Evolutionary conservation across 768 basidiomycete species (phyloP).

Genomic region (Serendipita sp.): DNA sequence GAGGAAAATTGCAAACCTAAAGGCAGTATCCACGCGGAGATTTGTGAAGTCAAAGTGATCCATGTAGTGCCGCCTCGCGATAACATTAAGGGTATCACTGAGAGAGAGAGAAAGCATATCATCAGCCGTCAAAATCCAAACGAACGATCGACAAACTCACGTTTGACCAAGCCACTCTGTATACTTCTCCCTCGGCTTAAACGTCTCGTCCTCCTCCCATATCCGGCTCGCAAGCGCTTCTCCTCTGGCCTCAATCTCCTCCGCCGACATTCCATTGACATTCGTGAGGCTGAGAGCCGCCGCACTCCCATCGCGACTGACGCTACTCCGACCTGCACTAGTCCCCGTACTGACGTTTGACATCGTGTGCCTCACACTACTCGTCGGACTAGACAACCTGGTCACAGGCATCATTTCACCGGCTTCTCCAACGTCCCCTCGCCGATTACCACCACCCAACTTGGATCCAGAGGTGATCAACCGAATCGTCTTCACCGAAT

Average conservation of each 20-base stretch:
- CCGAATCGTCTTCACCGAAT: neutral
- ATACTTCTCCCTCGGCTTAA: conserved; percentile 77
- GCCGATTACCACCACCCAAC: neutral
- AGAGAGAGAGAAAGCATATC: conserved; percentile 3
- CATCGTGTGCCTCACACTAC: neutral
- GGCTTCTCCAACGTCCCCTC: neutral
- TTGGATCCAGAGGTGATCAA: neutral
- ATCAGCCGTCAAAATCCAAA: conserved; percentile 4
- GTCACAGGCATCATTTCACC: neutral
- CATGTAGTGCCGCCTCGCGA: conserved; percentile 66
- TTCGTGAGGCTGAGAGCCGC: neutral
- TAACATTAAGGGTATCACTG: conserved; percentile 62
- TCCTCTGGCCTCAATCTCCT: conserved; percentile 46
- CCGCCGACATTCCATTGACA: conserved; percentile 9
- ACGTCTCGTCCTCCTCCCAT: conserved; percentile 74
- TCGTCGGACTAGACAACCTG: neutral
- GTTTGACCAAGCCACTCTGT: conserved; percentile 90
- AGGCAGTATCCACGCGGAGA: conserved; percentile 72
- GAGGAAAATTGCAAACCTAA: conserved; percentile 38
- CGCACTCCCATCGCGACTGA: conserved; percentile 5
- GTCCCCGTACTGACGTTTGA: neutral
- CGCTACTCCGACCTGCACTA: conserved; percentile 2
- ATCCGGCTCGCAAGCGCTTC: conserved; percentile 61
- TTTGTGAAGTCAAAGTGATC: conserved; percentile 76
- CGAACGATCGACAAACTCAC: conserved; percentile 34